Evolutionary conservation across 1,284 basidiomycete genomes (phyloP), one percentile per base, ranked within the genome.

Genomic region (Somion occarium): DNA sequence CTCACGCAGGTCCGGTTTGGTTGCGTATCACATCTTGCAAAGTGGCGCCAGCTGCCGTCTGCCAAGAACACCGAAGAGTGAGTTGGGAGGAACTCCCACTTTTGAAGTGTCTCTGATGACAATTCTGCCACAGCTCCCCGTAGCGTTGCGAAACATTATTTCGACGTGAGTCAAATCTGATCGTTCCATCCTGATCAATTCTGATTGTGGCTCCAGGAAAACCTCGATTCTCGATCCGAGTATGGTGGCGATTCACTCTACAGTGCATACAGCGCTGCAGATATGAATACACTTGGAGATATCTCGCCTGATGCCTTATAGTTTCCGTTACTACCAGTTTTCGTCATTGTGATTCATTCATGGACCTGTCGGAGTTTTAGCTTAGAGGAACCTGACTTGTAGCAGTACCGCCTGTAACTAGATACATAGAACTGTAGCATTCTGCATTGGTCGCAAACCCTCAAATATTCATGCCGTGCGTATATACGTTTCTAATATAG

Each of bases 11-110:
- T 94, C 93, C 34, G 93, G 93, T 50, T 72, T 96, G 19, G 91
- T 97, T 49, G 92, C 94, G 11, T 97, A 91, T 73, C 88, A 93
- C 63, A 93, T 96, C 59, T 71, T 93, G 62, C 91, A 93, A 66
- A 91, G 85, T 54, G 93, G 92, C 34, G 82, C 86, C 25, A 88
- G 73, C 55, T 95, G 91, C 64, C 80, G 91, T 48, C 70, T 95
- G 48, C 91, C 93, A 1, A 91, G 86, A 69, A 95, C 92, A 11
- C 92, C 93, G 7, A 82, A 83, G 60, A 94, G 90, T 93, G 64
- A 64, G 85, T 22, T 48, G 23, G n/a, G n/a, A n/a, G n/a, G n/a
- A n/a, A n/a, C n/a, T n/a, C n/a, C n/a, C n/a, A n/a, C n/a, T n/a
- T n/a, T n/a, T n/a, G n/a, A n/a, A n/a, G n/a, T 23, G 52, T 53